Evolutionary conservation across 2,329 filamentous ascomycete genomes (phyloP).

Genomic region (Pseudogymnoascus sp.): DNA sequence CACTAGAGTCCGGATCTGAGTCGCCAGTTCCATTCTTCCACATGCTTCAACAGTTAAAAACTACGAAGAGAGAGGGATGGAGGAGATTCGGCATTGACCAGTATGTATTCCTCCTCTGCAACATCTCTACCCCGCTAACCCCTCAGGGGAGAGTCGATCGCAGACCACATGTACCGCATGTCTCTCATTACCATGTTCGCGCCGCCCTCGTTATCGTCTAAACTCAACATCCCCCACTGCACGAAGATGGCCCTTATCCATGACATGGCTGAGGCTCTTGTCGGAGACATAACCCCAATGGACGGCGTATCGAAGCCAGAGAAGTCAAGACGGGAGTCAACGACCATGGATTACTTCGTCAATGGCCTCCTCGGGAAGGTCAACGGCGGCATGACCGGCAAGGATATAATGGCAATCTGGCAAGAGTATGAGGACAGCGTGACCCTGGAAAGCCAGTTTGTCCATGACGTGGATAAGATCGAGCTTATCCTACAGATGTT

Average conservation of each 20-base stretch:
- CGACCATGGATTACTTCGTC: constrained; percentile 89
- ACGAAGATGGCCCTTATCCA: constrained; percentile 94
- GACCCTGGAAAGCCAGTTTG: constrained; percentile 80
- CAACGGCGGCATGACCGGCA: constrained; percentile 61
- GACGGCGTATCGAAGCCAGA: constrained; percentile 80
- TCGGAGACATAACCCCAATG: constrained; percentile 93
- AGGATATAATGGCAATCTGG: constrained; percentile 74
- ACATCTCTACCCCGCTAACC: constrained; percentile 18
- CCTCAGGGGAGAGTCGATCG: constrained; percentile 74
- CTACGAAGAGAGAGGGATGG: constrained; percentile 94
- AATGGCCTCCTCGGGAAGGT: constrained; percentile 66
- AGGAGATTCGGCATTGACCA: constrained; percentile 70
- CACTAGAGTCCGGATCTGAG: constrained; percentile 52
- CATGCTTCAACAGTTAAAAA: constrained; percentile 88
- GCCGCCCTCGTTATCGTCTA: constrained; percentile 63
- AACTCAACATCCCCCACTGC: constrained; percentile 74
- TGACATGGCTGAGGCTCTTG: constrained; percentile 93
- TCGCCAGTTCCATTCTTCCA: constrained; percentile 92
- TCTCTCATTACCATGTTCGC: constrained; percentile 91
- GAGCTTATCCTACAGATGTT: constrained; percentile 92
- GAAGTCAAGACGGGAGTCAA: constrained; percentile 79
- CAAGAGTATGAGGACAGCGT: constrained; percentile 88
- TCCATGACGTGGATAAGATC: constrained; percentile 97
- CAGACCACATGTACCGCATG: constrained; percentile 99
- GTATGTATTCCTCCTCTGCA: constrained; percentile 32